Percentiles rank a stretch among this genome's conserved stretches.
Evolutionary conservation across 305 asterid species (phyloP).

Genomic region (Rubia peregrina): DNA sequence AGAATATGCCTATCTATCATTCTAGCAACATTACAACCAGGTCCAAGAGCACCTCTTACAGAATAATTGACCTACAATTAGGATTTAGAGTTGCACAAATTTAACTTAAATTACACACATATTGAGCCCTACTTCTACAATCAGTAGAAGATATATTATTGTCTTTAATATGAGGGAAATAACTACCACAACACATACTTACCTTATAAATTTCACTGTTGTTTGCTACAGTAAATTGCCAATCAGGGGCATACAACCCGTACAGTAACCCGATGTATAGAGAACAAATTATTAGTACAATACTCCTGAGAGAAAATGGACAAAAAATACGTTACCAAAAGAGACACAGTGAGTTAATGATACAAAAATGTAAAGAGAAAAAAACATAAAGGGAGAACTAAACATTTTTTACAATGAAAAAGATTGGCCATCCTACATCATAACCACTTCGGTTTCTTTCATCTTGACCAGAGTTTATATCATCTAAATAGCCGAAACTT

Average conservation of each 20-base stretch:
- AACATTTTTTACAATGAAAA: not conserved
- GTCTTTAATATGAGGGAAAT: not conserved
- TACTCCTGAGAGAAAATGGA: constrained; percentile 37
- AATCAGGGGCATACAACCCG: constrained; percentile 70
- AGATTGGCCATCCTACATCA: not conserved
- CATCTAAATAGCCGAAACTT: not conserved
- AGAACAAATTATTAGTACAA: constrained; percentile 36
- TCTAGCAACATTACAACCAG: constrained; percentile 82
- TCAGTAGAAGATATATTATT: not conserved
- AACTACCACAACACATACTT: constrained; percentile 9
- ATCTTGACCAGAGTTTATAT: not conserved
- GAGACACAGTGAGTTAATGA: not conserved
- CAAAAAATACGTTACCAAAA: constrained; percentile 1
- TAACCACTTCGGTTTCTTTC: not conserved
- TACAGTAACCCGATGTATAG: constrained; percentile 48
- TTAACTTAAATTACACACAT: not conserved
- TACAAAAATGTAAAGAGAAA: not conserved
- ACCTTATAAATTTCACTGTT: constrained; percentile 41
- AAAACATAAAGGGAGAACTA: not conserved
- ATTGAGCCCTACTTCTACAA: not conserved
- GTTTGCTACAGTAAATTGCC: constrained; percentile 45
- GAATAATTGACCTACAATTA: constrained; percentile 61
- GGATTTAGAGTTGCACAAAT: not conserved
- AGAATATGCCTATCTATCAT: constrained; percentile 72
- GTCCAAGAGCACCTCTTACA: constrained; percentile 76